Base-by-base conservation (phyloP, 1,139 yeast genomes). In the Wickerhamomyces sp. region DNA sequence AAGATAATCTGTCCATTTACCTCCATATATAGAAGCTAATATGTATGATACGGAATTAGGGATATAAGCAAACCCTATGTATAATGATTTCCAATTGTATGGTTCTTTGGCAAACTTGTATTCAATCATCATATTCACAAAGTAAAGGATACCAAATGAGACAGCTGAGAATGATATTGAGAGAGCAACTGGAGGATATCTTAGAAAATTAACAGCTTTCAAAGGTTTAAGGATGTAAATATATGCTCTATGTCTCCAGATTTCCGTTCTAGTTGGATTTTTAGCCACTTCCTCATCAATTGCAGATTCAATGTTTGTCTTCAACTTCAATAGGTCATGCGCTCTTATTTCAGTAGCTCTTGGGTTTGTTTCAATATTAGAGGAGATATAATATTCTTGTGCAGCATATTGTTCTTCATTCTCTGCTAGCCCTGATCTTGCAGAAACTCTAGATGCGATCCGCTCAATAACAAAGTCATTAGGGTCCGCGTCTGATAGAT, bases 41-140 rank as follows among this genome's bases (percentile, higher is more conserved):
- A 87, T 63, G 54, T 87, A 87, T 0, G 92, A 79, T 15, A 85
- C 74, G 0, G 95, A 85, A 59, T 87, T 86, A 30, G 96, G 96
- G 30, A 88, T 78, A 61, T 86, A 88, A 46, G 84, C 70, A 31
- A 88, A 66, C 33, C 96, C 96, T 38, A 82, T 73, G 42, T 81
- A 72, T 39, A 86, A 63, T 1, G 84, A 61, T 30, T 68, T 65
- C 66, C 83, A 87, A 49, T 78, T 73, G 61, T 88, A 88, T 3
- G 96, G 96, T 0, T 64, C 59, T 20, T 72, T 57, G 0, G 85
- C 65, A 59, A 80, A 88, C 43, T 71, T 71, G 52, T 76, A 73
- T 33, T 90, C 74, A 32, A 88, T 67, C 9, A 94, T 73, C 74
- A 87, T 71, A 63, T 87, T 88, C 56, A 86, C 75, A 48, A 83